These are phyloP conservation scores for Drosera spatulata DNA, from an alignment of 179 eudicot species.

Conservation along the genomic window DNA sequence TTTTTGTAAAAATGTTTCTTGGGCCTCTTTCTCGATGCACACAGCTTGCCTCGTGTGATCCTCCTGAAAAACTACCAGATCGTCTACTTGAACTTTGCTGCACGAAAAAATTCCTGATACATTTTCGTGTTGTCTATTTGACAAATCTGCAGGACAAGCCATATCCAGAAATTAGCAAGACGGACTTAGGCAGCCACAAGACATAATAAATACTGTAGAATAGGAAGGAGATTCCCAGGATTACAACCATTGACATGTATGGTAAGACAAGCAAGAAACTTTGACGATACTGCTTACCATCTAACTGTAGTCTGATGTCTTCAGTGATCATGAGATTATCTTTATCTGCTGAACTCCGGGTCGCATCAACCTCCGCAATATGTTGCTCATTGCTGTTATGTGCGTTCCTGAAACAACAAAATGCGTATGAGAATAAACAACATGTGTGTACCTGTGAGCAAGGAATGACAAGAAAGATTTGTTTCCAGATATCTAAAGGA, in stretches of 20 bases:
- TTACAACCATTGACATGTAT: background rate
- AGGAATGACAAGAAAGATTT: too few relatives aligned
- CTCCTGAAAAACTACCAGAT: slow-evolving; percentile 37
- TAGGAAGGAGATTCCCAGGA: too few relatives aligned
- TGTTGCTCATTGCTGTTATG: slow-evolving; percentile 56
- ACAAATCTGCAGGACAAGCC: slow-evolving; percentile 31
- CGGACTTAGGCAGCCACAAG: too few relatives aligned
- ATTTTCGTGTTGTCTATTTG: slow-evolving; percentile 46
- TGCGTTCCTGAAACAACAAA: slow-evolving; percentile 31
- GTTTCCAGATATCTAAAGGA: background rate
- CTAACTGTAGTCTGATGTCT: slow-evolving; percentile 37
- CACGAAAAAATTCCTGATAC: slow-evolving; percentile 39
- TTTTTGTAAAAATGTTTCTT: slow-evolving; percentile 60
- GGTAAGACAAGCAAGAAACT: background rate
- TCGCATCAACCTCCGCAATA: slow-evolving; percentile 50
- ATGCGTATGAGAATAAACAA: too few relatives aligned
- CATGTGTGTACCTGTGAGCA: background rate
- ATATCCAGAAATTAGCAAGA: background rate
- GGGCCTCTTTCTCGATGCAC: slow-evolving; percentile 54
- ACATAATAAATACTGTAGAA: too few relatives aligned
- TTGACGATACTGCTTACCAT: slow-evolving; percentile 24
- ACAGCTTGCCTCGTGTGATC: slow-evolving; percentile 57
- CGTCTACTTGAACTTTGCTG: slow-evolving; percentile 43
- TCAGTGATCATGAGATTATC: slow-evolving; percentile 48
- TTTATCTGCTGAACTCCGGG: slow-evolving; percentile 50